Percentiles rank a stretch among this genome's conserved stretches.
phyloP scores from a whole-genome alignment of 2,329 filamentous ascomycete species.

The Talaromyces sp. region DNA sequence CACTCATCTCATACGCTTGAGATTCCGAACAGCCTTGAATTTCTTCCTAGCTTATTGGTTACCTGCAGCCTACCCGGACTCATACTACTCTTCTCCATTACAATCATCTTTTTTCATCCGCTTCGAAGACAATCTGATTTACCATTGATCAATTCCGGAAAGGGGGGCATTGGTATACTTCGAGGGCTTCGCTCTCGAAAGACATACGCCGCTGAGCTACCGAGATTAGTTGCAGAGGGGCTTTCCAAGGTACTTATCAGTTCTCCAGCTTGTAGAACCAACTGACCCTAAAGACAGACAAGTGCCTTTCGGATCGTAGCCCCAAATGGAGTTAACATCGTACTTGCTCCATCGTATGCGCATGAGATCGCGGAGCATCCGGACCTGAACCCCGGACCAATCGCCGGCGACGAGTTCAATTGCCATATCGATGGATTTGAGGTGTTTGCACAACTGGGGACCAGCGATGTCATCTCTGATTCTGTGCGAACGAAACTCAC shows the following conservation, averaged over 20 bases:
- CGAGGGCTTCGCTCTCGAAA: not conserved
- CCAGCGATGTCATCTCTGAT: not conserved
- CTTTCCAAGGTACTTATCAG: not conserved
- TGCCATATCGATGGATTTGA: conserved; percentile 2
- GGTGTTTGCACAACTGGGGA: not conserved
- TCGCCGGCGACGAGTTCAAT: not conserved
- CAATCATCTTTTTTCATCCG: too few species aligned
- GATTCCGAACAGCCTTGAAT: too few species aligned
- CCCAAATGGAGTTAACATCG: not conserved
- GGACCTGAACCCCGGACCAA: not conserved
- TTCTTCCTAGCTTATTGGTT: too few species aligned
- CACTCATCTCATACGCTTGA: too few species aligned
- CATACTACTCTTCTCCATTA: too few species aligned
- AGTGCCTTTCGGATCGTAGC: not conserved
- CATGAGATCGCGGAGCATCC: not conserved
- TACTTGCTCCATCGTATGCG: not conserved
- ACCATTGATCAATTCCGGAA: not conserved
- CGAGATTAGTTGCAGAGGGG: not conserved
- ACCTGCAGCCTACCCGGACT: too few species aligned
- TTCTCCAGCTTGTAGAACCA: not conserved
- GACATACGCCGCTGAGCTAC: not conserved
- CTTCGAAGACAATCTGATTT: not conserved
- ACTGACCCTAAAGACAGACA: not conserved
- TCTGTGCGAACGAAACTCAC: not conserved
- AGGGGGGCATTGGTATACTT: not conserved